Base-by-base conservation (phyloP, 257 asterid genomes). In the Thymus mandschuricus region DNA sequence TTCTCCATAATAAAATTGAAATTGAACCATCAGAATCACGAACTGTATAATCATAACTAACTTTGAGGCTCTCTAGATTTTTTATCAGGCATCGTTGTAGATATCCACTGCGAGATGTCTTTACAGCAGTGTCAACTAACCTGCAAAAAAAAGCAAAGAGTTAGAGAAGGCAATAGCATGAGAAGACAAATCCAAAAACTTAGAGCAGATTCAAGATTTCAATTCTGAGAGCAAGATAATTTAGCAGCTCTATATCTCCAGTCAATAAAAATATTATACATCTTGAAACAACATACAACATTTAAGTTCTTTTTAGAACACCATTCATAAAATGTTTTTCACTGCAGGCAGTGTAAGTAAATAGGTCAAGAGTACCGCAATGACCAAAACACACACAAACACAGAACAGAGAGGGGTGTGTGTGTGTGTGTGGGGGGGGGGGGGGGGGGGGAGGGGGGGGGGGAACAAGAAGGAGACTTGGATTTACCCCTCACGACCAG, bases 31-130 rank as follows among this genome's bases (percentile, higher is more conserved):
- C 99, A 64, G 97, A 85, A 81, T 94, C 98, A 70, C 98, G 99
- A 55, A 94, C 99, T 29, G 97, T 94, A 81, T 83, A 85, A 77
- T 94, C 99, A 74, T 94, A 89, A 81, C 89, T 77, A 69, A 94
- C 97, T 87, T 86, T 94, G 77, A 94, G 84, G 80, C 95, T 83
- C 88, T 94, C 99, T 3, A 94, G 92, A 79, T 94, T 94, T 76
- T 94, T 94, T 67, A 94, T 67, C 71, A 94, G 87, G 75, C 96
- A 89, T 76, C 99, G 86, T 66, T 94, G 99, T 44, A 94, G 81
- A 84, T 94, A 94, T 76, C 99, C 99, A 84, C 99, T 94, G 50
- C 99, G 99, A 70, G 99, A 94, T 63, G 99, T 94, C 84, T 94
- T 94, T 50, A 94, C 99, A 50, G 99, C 99, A 73, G 99, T 94